Conservation (phyloP, 352 stramenopile genomes). For the Phytophthora macrochlamydospora region DNA sequence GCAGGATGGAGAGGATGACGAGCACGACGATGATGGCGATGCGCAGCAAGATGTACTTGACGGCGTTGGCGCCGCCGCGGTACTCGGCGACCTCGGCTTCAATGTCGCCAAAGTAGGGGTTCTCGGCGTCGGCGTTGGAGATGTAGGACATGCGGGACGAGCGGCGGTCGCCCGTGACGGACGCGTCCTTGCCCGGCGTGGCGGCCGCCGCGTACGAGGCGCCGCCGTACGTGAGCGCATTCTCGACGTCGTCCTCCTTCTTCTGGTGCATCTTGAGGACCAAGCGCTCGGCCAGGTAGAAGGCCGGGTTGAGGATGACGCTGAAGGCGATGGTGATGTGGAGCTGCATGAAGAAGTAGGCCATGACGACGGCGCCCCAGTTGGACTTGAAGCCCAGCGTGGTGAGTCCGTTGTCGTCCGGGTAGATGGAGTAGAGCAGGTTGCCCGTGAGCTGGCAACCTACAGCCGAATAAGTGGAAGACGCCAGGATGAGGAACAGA, state of each 20-base stretch:
- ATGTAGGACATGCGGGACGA: constrained; percentile 49
- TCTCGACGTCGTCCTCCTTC: constrained; percentile 33
- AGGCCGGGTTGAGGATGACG: constrained; percentile 43
- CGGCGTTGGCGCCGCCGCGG: constrained; percentile 26
- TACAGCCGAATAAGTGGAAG: constrained; percentile 43
- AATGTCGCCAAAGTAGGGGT: constrained; percentile 23
- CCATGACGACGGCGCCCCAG: constrained; percentile 36
- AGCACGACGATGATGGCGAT: constrained; percentile 43
- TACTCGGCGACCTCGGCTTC: constrained; percentile 41
- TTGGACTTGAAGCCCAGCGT: constrained; percentile 42
- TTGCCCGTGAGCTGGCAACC: constrained; percentile 62
- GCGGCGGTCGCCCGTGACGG: constrained; percentile 18
- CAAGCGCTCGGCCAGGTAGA: constrained; percentile 40
- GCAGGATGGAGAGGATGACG: constrained; percentile 39
- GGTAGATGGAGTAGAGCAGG: constrained; percentile 59
- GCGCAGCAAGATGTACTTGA: constrained; percentile 49
- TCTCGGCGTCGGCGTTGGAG: constrained; percentile 42
- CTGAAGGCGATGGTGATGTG: constrained; percentile 42
- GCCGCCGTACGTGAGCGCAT: constrained; percentile 25
- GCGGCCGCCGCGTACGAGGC: constrained; percentile 19
- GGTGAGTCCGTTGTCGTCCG: constrained; percentile 27
- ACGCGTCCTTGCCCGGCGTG: constrained; percentile 23
- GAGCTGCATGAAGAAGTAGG: constrained; percentile 35
- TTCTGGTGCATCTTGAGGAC: constrained; percentile 46
- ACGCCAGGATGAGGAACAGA: constrained; percentile 41